A percentile compares a stretch with the other conserved stretches of the same genome.
phyloP scores from a whole-genome alignment of 164 flowering plant species.

The Dillenia suffruticosa region DNA sequence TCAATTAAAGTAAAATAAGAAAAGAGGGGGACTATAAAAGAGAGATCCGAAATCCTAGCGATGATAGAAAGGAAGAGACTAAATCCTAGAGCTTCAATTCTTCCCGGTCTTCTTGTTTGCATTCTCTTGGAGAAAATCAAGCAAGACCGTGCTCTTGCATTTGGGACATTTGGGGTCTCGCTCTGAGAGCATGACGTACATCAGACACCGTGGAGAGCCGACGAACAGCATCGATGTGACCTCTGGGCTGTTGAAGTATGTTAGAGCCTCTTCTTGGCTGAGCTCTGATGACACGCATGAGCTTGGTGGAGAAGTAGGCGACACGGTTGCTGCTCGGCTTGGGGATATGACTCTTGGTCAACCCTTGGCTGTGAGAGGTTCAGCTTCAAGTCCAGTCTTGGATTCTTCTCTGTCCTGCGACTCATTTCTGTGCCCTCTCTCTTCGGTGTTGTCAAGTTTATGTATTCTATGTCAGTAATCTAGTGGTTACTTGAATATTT shows the following conservation, averaged over 20 bases:
- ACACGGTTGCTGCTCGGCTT: slow-evolving; percentile 32
- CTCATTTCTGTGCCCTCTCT: slow-evolving; percentile 40
- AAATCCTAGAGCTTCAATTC: slow-evolving; percentile 12
- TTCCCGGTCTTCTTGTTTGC: slow-evolving; percentile 24
- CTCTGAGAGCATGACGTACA: slow-evolving; percentile 82
- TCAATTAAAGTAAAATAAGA: background rate
- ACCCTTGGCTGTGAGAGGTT: slow-evolving; percentile 65
- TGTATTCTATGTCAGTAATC: slow-evolving; percentile 21
- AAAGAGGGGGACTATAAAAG: background rate
- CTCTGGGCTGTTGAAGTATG: slow-evolving; percentile 52
- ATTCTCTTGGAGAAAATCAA: slow-evolving; percentile 50
- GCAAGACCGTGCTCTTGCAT: slow-evolving; percentile 79
- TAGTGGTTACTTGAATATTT: too few relatives aligned
- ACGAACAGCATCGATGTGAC: slow-evolving; percentile 72
- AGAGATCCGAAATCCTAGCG: slow-evolving; percentile 10
- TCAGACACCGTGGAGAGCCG: slow-evolving; percentile 80
- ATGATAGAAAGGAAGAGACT: background rate
- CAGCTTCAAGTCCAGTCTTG: slow-evolving; percentile 76
- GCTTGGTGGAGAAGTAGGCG: slow-evolving; percentile 68
- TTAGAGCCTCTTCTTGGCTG: slow-evolving; percentile 23
- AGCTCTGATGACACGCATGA: slow-evolving; percentile 84
- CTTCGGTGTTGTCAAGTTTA: background rate
- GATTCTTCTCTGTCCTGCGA: slow-evolving; percentile 40
- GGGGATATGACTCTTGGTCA: slow-evolving; percentile 26
- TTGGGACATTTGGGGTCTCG: slow-evolving; percentile 80